phyloP scores from a whole-genome alignment of 495 filamentous ascomycete species.

The Clavariopsis aquatica region DNA sequence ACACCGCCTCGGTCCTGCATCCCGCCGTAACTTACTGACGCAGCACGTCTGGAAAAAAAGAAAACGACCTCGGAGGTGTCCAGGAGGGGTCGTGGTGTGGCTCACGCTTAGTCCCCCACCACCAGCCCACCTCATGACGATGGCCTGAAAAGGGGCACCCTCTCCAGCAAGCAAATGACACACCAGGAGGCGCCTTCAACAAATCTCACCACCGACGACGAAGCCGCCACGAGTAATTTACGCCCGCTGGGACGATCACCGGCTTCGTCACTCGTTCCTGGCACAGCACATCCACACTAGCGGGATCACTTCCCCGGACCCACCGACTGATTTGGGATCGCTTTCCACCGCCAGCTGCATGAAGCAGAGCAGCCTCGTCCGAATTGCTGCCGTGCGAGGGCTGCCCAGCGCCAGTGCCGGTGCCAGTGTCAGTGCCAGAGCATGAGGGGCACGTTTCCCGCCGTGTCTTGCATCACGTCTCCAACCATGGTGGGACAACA shows the following conservation, averaged over 20 bases:
- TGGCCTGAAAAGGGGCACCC: constrained; percentile 20
- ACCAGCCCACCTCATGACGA: constrained; percentile 28
- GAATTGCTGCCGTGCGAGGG: background rate
- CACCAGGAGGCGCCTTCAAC: background rate
- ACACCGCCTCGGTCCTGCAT: constrained; percentile 10
- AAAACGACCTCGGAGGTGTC: background rate
- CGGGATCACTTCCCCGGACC: constrained; percentile 41
- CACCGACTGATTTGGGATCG: constrained; percentile 26
- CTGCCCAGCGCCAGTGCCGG: background rate
- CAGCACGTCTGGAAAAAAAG: background rate
- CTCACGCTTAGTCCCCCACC: constrained; percentile 15
- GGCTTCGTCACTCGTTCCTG: constrained; percentile 36
- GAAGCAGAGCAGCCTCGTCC: background rate
- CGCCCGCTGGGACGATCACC: constrained; percentile 25
- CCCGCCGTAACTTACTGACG: constrained; percentile 1
- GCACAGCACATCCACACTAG: constrained; percentile 18
- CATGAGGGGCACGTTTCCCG: constrained; percentile 4
- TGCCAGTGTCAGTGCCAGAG: constrained; percentile 5
- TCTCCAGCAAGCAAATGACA: background rate
- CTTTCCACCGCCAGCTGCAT: constrained; percentile 25
- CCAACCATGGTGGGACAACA: constrained; percentile 20
- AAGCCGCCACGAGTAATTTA: constrained; percentile 21
- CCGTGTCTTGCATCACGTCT: constrained; percentile 8
- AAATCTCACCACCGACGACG: constrained; percentile 4
- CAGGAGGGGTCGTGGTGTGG: constrained; percentile 8